Percentiles rank a stretch among this genome's conserved stretches.
These are phyloP conservation scores for Flaveria linearis DNA, from an alignment of 129 eudicot genomes.

Conservation along the genomic window DNA sequence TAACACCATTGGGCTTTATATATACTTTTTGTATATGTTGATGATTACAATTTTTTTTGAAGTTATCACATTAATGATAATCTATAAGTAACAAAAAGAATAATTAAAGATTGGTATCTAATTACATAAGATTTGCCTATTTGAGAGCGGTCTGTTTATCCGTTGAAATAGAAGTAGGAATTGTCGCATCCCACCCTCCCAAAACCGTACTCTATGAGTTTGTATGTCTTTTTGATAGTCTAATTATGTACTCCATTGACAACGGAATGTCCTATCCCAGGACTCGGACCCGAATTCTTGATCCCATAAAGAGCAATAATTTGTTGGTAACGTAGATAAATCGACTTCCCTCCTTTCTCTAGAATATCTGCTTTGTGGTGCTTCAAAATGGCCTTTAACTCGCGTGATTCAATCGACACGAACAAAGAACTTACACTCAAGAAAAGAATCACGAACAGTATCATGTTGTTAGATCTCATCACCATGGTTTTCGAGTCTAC, in stretches of 20 bases:
- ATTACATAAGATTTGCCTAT: too few relatives aligned
- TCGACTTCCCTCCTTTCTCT: not conserved
- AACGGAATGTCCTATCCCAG: conserved; percentile 55
- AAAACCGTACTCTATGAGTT: too few relatives aligned
- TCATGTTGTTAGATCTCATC: conserved; percentile 16
- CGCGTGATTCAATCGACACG: conserved; percentile 26
- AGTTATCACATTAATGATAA: not conserved
- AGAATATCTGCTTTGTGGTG: conserved; percentile 12
- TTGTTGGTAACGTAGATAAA: conserved; percentile 23
- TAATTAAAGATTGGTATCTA: conserved; percentile 19
- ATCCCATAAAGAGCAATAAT: conserved; percentile 44
- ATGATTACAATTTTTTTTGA: conserved; percentile 21
- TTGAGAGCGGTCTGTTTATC: too few relatives aligned
- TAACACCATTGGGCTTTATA: not conserved
- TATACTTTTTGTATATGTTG: not conserved
- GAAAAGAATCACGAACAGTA: conserved; percentile 32
- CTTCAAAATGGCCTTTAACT: conserved; percentile 11
- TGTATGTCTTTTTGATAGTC: not conserved
- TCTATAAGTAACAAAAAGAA: conserved; percentile 20
- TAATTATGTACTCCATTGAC: conserved; percentile 34
- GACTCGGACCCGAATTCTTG: conserved; percentile 70
- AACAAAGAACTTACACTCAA: conserved; percentile 39
- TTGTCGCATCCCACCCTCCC: too few relatives aligned
- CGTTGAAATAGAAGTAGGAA: too few relatives aligned
- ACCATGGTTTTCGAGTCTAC: conserved; percentile 40